Conservation (phyloP, 225 moss, liverwort and hornwort species). For the Pseudoscleropodium purum region DNA sequence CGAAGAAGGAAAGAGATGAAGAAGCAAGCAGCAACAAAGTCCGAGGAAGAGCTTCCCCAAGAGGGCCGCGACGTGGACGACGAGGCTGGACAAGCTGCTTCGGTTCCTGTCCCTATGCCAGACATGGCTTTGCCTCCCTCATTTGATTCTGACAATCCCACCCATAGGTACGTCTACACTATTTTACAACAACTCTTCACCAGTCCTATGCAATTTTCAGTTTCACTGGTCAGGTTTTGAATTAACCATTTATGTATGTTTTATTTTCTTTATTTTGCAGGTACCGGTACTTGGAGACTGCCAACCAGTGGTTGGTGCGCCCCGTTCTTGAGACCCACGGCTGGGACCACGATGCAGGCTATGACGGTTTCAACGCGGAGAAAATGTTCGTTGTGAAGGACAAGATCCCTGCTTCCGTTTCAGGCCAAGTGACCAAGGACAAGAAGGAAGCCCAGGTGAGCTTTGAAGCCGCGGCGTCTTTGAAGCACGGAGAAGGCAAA, state of each 20-base stretch:
- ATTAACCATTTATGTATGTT: background rate
- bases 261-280: constrained; percentile 8
- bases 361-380: constrained; percentile 48
- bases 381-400: constrained; percentile 43
- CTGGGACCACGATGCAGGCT: constrained; percentile 52
- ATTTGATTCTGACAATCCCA: constrained; percentile 44
- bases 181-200: background rate
- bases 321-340: constrained; percentile 58
- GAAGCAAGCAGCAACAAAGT: constrained; percentile 20
- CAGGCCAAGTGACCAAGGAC: constrained; percentile 45
- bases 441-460: constrained; percentile 48
- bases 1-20: constrained; percentile 37
- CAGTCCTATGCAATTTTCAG: background rate
- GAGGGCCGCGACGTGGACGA: constrained; percentile 24
- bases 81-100: constrained; percentile 39
- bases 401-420: constrained; percentile 38
- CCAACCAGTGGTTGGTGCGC: constrained; percentile 48
- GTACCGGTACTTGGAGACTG: constrained; percentile 48
- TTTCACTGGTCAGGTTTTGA: background rate
- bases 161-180: constrained; percentile 16
- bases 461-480: constrained; percentile 42
- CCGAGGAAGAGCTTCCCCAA: constrained; percentile 27
- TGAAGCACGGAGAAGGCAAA: constrained; percentile 45
- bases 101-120: constrained; percentile 49
- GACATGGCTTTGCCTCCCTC: constrained; percentile 47